These are phyloP conservation scores for Debaryomyces tyrocola DNA, from an alignment of 805 yeast species.

Conservation along the genomic window DNA sequence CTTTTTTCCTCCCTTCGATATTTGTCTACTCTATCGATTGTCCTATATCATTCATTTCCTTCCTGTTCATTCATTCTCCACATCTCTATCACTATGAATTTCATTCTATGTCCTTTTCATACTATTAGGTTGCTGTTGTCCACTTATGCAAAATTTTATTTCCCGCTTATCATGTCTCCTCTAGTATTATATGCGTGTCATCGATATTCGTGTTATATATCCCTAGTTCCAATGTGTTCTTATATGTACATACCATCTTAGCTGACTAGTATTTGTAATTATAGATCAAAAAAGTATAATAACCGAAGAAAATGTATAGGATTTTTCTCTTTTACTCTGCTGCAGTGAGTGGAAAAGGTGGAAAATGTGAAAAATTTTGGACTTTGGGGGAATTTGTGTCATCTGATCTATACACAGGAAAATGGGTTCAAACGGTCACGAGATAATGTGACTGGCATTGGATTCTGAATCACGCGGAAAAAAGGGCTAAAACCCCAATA, in stretches of 20 bases:
- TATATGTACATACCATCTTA: slow-evolving; percentile 33
- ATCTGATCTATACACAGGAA: neutral
- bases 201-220: neutral
- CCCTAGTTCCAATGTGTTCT: neutral
- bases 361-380: neutral
- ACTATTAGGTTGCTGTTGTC: too few relatives aligned
- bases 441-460: neutral
- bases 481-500: too few relatives aligned
- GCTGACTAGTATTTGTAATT: slow-evolving; percentile 19
- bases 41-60: too few relatives aligned
- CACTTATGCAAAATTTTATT: too few relatives aligned
- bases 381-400: neutral
- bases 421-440: neutral
- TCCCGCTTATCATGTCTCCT: too few relatives aligned
- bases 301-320: neutral
- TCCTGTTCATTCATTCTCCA: too few relatives aligned
- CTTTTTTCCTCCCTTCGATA: too few relatives aligned
- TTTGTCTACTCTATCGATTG: too few relatives aligned
- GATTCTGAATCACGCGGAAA: too few relatives aligned
- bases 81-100: too few relatives aligned
- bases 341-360: neutral
- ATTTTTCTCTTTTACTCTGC: neutral
- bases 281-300: slow-evolving; percentile 2
- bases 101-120: too few relatives aligned
- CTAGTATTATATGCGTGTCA: too few relatives aligned